Conservation (phyloP, 202 grass and related monocot species). For the Carex arenaria region DNA sequence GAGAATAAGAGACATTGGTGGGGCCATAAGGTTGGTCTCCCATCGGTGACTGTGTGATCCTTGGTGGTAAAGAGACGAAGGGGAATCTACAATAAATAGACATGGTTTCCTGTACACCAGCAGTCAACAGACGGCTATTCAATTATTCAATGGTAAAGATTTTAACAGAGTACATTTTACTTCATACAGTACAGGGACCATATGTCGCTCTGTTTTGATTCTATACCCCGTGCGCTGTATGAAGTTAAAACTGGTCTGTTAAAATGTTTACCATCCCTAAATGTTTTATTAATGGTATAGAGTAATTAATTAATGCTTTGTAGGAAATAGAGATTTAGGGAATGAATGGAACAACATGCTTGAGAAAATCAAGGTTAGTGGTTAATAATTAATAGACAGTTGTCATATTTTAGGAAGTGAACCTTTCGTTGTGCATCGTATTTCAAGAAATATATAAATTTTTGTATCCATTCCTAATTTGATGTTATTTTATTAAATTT, state of each 20-base stretch:
- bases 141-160: too few relatives aligned
- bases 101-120: background rate
- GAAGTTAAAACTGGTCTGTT: too few relatives aligned
- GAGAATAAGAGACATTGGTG: background rate
- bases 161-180: too few relatives aligned
- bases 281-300: too few relatives aligned
- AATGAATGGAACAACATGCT: background rate
- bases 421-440: background rate
- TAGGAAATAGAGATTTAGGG: background rate
- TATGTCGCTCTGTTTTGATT: too few relatives aligned
- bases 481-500: background rate
- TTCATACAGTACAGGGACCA: too few relatives aligned
- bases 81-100: background rate
- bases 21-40: background rate
- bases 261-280: background rate
- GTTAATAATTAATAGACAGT: background rate
- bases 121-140: too few relatives aligned
- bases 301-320: background rate
- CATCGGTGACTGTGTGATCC: background rate
- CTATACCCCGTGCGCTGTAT: too few relatives aligned
- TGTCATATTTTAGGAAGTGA: background rate
- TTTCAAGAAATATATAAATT: background rate
- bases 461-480: background rate
- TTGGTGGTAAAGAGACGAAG: background rate
- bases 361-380: background rate